These are phyloP conservation scores for Botrytis byssoidea DNA, from an alignment of 2,329 filamentous ascomycete genomes.

Conservation along the genomic window DNA sequence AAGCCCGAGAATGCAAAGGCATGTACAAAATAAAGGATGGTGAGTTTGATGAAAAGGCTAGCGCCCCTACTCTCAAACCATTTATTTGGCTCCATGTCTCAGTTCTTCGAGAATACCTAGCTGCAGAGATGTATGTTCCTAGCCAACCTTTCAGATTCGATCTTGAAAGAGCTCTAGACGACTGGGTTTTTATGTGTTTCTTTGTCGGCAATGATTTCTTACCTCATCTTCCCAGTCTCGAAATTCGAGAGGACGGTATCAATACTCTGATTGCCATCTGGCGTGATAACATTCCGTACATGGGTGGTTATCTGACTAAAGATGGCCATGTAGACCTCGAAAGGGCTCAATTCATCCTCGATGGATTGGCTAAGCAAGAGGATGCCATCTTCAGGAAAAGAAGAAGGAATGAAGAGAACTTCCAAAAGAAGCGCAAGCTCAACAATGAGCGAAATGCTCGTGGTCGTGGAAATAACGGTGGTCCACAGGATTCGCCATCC, in stretches of 20 bases:
- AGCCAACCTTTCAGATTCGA: constrained; percentile 86
- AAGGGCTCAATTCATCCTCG: constrained; percentile 82
- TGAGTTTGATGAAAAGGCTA: constrained; percentile 79
- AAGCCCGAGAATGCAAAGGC: constrained; percentile 80
- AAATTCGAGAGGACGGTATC: constrained; percentile 96
- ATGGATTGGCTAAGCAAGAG: constrained; percentile 87
- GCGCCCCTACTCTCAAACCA: constrained; percentile 71
- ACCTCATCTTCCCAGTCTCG: constrained; percentile 92
- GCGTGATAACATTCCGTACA: constrained; percentile 84
- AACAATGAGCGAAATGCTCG: constrained; percentile 53
- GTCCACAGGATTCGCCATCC: constrained; percentile 33
- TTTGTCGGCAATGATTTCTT: constrained; percentile 99
- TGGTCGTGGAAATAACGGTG: constrained; percentile 39
- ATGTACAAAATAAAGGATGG: constrained; percentile 74
- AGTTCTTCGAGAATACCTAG: constrained; percentile 87
- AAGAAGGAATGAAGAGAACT: constrained; percentile 80
- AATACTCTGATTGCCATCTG: constrained; percentile 96
- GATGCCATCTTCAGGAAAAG: constrained; percentile 88
- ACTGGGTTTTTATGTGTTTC: constrained; percentile 99
- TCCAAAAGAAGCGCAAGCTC: constrained; percentile 76
- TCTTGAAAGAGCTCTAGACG: constrained; percentile 88
- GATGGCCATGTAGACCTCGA: constrained; percentile 88
- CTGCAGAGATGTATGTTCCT: constrained; percentile 81
- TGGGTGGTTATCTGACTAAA: constrained; percentile 96
- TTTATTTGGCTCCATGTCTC: constrained; percentile 98